A percentile compares a stretch with the other conserved stretches of the same genome.
Evolutionary conservation across 1,284 basidiomycete species (phyloP).

Genomic region (Marasmius sp.): DNA sequence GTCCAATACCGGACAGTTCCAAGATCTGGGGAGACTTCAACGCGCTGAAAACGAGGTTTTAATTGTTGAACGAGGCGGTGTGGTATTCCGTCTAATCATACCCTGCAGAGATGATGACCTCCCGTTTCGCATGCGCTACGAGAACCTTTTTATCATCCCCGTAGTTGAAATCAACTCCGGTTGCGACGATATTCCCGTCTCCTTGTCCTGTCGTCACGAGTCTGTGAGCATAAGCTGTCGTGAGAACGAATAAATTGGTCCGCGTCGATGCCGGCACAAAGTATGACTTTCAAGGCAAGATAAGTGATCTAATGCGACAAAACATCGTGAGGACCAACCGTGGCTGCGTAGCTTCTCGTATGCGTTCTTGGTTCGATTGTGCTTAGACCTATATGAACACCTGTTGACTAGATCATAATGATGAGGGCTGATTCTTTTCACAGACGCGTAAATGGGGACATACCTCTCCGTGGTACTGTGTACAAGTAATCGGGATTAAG

Average conservation of each 20-base stretch:
- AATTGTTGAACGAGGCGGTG: not conserved
- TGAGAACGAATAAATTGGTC: slow-evolving; percentile 15
- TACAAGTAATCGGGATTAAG: not conserved
- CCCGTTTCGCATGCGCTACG: slow-evolving; percentile 18
- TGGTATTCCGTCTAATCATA: slow-evolving; percentile 11
- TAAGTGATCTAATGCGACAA: not conserved
- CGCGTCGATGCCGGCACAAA: slow-evolving; percentile 10
- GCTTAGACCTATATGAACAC: slow-evolving; percentile 11
- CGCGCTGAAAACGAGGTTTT: slow-evolving; percentile 18
- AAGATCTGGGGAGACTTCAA: slow-evolving; percentile 47
- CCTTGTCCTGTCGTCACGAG: slow-evolving; percentile 4
- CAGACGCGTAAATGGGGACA: not conserved
- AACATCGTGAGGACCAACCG: slow-evolving; percentile 7
- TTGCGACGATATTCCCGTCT: slow-evolving; percentile 12
- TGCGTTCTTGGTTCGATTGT: slow-evolving; percentile 17
- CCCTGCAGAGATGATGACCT: slow-evolving; percentile 45
- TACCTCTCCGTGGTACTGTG: slow-evolving; percentile 12
- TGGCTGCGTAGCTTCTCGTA: slow-evolving; percentile 16
- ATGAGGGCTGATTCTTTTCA: not conserved
- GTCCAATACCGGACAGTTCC: slow-evolving; percentile 51
- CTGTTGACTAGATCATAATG: slow-evolving; percentile 10
- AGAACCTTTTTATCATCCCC: slow-evolving; percentile 1
- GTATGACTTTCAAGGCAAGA: slow-evolving; percentile 3
- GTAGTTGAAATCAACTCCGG: slow-evolving; percentile 22
- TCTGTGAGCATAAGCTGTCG: slow-evolving; percentile 9